Evolutionary conservation across 306 rosid species (phyloP).

Genomic region (Prunus fruticosa): DNA sequence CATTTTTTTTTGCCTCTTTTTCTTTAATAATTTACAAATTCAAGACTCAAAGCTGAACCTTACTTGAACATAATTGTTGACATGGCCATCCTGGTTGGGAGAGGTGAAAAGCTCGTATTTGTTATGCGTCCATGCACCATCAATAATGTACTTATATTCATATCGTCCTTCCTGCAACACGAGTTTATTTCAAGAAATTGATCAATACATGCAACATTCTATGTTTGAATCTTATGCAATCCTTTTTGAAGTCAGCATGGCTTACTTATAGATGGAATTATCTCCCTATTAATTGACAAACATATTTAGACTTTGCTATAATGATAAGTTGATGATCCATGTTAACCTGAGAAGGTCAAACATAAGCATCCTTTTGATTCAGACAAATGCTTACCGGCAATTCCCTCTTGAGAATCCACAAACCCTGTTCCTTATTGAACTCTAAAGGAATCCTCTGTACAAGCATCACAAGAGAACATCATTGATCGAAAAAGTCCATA

Average conservation of each 20-base stretch:
- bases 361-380: background rate
- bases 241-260: background rate
- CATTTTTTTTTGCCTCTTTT: background rate
- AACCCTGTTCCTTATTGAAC: slow-evolving; percentile 49
- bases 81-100: slow-evolving; percentile 83
- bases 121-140: slow-evolving; percentile 76
- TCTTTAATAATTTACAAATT: background rate
- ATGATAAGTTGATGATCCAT: background rate
- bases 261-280: background rate
- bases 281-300: background rate
- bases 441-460: slow-evolving; percentile 72
- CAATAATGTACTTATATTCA: slow-evolving; percentile 88
- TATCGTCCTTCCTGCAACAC: slow-evolving; percentile 79
- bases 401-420: slow-evolving; percentile 77
- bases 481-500: background rate
- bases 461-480: slow-evolving; percentile 24
- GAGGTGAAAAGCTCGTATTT: slow-evolving; percentile 43
- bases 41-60: slow-evolving; percentile 22
- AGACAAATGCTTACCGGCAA: slow-evolving; percentile 58
- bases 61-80: slow-evolving; percentile 78
- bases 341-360: background rate
- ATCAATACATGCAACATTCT: background rate
- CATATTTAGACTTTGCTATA: too few relatives aligned
- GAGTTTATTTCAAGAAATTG: slow-evolving; percentile 12
- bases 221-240: background rate